Base-by-base conservation (phyloP, 148 eudicot genomes). In the Beta vulgaris region DNA sequence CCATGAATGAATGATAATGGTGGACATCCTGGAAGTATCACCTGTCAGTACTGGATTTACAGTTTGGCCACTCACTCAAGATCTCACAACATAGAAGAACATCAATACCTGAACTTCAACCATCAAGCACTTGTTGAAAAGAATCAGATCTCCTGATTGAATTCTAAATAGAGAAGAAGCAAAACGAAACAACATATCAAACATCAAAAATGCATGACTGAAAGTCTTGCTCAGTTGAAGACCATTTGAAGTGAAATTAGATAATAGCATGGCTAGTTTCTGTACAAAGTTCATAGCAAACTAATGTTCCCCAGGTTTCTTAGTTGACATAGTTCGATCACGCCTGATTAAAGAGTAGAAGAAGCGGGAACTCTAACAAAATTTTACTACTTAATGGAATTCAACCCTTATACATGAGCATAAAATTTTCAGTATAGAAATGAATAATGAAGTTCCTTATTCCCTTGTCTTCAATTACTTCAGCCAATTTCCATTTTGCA, bases 101-200 rank as follows among this genome's bases (percentile, higher is more conserved):
- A 13, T 67, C 51, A 70, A 65, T 71, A 93, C 98, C 95, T 87
- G 84, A 76, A 93, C 98, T 78, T 85, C 82, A 55, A 90, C 89
- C 80, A 83, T 77, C 81, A 91, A 79, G 76, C 91, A 86, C 71
- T 88, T 93, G 83, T 93, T 93, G 89, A 91, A 80, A 76, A 91
- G 84, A 80, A 91, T 72, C 42, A 88, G 39, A 71, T 89, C 84
- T 69, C 98, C 95, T 54, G 89, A 48, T 60, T 54, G 81, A 70
- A 93, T 91, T 69, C 98, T 93, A 74, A 39, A 48, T 26, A 40
- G 34, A 48, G 31, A 60, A 63, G 19, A 75, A 51, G 11, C 26
- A 6, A 1, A 59, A 37, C 2, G 12, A 35, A 19, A 2, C 60
- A 63, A 59, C 46, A 29, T 2, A 34, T 6, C 5, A 46, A 37